Evolutionary conservation across 345 rosid genomes (phyloP).

Genomic region (Eucalyptus erythrocorys): DNA sequence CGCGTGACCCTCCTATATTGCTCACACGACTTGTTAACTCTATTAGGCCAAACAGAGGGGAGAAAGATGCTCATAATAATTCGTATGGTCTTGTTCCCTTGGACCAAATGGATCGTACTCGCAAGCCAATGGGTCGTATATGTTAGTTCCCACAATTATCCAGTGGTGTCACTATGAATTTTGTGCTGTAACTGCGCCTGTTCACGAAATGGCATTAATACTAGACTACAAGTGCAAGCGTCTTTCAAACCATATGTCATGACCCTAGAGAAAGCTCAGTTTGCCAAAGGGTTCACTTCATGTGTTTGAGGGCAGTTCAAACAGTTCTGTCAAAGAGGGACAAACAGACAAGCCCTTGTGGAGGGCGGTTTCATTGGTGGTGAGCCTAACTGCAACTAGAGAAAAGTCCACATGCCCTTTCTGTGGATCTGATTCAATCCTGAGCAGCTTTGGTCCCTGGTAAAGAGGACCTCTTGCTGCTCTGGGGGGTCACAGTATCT

Average conservation of each 20-base stretch:
- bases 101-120: not conserved
- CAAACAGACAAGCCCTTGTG: constrained; percentile 28
- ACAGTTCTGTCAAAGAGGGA: not conserved
- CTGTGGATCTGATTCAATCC: constrained; percentile 10
- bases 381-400: not conserved
- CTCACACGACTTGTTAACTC: not conserved
- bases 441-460: not conserved
- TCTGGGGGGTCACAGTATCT: not conserved
- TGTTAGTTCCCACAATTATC: not conserved
- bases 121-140: not conserved
- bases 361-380: not conserved
- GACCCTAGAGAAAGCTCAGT: not conserved
- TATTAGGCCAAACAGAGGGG: not conserved
- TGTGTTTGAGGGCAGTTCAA: not conserved
- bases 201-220: not conserved
- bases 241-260: not conserved
- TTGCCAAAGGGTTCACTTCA: not conserved
- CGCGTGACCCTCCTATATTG: not conserved
- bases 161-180: not conserved
- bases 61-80: not conserved
- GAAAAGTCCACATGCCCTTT: constrained; percentile 1
- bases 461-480: not conserved
- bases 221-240: not conserved
- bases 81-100: not conserved
- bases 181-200: not conserved